Base-by-base conservation (phyloP, 1,284 basidiomycete genomes). In the Exobasidium rhododendri region DNA sequence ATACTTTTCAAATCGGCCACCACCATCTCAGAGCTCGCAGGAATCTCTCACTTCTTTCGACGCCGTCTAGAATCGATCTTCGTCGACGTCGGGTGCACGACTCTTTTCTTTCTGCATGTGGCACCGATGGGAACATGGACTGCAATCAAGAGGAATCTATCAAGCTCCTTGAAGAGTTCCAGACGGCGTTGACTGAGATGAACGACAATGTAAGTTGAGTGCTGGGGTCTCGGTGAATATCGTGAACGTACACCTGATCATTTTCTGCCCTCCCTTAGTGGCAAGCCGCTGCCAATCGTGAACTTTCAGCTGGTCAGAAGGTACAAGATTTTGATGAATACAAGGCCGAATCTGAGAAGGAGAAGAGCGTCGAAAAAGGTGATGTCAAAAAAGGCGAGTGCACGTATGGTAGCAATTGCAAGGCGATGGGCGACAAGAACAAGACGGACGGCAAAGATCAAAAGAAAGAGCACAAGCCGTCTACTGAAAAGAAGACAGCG, bases 281-380 rank as follows among this genome's bases (percentile, higher is more conserved):
- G 35, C 35, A 40, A 40, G 17, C 7, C 10, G 35, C 35, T 17
- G 35, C 35, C 17, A 40, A 40, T 17, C 10, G 17, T 10, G 35
- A 40, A 17, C 35, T 40, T 7, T 7, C 35, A 40, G 17, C 10
- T 17, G 35, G 35, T 40, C 7, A 40, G 35, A 40, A 40, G 35
- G 35, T 40, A 10, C 35, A 40, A 17, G 7, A 7, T 7, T 40
- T 40, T 40, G 35, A 40, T 17, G 35, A 40, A 40, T 40, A 10
- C 35, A 40, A 7, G 35, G 17, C 7, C 10, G 35, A 40, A 40
- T 7, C 7, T 20, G 47, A 31, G 47, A 50, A 31, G 43, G 43
- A 44, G 43, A 22, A 44, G 43, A 44, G 43, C 43, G 43, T 44
- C 43, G 43, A 44, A 44, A 22, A 44, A 44, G 43, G n/a, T 14